Evolutionary conservation across 23 red algal genomes (phyloP), one percentile per base, ranked within the genome.

Genomic region (Gracilaria caudata): DNA sequence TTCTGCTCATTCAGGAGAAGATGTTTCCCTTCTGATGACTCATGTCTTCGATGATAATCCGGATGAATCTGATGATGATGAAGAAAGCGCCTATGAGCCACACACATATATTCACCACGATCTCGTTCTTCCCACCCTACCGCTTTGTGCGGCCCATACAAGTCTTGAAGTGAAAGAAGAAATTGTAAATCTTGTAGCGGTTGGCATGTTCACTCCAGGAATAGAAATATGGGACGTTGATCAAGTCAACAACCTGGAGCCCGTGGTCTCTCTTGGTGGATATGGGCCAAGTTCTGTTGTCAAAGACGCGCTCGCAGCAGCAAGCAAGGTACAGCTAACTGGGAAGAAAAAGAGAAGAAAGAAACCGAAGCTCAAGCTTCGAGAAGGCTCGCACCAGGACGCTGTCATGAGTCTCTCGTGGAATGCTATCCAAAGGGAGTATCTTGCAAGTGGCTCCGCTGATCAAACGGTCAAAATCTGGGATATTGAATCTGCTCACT

Each of bases 101-200:
- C 89, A 99, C 44, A 53, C 92, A 32, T 99, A 99, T 78, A 65
- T 96, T 54, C 97, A 99, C 63, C 97, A 99, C 78, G 97, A 99
- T 61, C 40, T 91, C 32, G 83, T 99, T n/a, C 90, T 99, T 12
- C 86, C 97, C 0, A 79, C 92, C 35, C 66, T 95, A 38, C 97
- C 97, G 17, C 90, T 99, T 28, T 89, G 79, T 58, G 51, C 88
- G n/a, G 97, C 92, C 13, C 92, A 82, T 64, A 94, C 90, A 8
- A 73, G 77, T 40, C 59, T 87, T 40, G 37, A 49, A 19, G 46
- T 73, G 23, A 56, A 56, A 0, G 68, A 54, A 12, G 76, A 65
- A 21, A 13, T 54, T 0, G 36, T 65, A 40, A 91, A 91, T 49
- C 82, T 85, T 9, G 80, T 96, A 13, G 97, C 97, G 5, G 97